Percentiles rank a stretch among this genome's conserved stretches.
Evolutionary conservation across 768 basidiomycete genomes (phyloP).

Genomic region (Podaxis sp.): DNA sequence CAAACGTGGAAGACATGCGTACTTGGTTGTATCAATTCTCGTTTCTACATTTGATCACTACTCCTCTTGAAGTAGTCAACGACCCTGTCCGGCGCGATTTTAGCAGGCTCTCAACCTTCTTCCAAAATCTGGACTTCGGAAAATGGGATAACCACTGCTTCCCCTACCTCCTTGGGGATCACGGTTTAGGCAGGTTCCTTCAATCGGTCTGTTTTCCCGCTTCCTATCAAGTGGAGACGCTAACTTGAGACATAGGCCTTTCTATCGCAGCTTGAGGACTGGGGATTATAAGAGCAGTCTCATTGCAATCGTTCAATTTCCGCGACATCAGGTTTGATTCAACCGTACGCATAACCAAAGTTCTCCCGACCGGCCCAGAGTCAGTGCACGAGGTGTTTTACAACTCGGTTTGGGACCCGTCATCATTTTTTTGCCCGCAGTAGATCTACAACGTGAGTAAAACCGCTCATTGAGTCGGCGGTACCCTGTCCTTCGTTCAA

Average conservation of each 20-base stretch:
- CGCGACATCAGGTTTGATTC: neutral
- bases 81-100: neutral
- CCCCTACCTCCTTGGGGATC: neutral
- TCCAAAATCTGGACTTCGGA: neutral
- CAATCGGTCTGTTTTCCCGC: neutral
- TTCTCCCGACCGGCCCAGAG: neutral
- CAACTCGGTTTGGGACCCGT: too few species aligned
- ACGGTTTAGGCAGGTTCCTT: neutral
- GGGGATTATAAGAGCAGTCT: neutral
- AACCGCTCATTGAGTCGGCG: too few species aligned
- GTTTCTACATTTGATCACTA: neutral
- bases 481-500: too few species aligned
- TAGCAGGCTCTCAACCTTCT: neutral
- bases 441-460: too few species aligned
- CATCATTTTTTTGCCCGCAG: too few species aligned
- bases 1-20: neutral
- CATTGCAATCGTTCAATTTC: neutral
- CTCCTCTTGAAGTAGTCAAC: neutral
- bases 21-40: neutral
- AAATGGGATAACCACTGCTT: neutral
- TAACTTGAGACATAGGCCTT: neutral
- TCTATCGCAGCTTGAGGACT: neutral
- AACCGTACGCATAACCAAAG: neutral
- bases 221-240: neutral
- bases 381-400: neutral